A percentile compares a stretch with the other conserved stretches of the same genome.
These are phyloP conservation scores for Acrocalymma vagum DNA, from an alignment of 2,329 filamentous ascomycete species.

Conservation along the genomic window DNA sequence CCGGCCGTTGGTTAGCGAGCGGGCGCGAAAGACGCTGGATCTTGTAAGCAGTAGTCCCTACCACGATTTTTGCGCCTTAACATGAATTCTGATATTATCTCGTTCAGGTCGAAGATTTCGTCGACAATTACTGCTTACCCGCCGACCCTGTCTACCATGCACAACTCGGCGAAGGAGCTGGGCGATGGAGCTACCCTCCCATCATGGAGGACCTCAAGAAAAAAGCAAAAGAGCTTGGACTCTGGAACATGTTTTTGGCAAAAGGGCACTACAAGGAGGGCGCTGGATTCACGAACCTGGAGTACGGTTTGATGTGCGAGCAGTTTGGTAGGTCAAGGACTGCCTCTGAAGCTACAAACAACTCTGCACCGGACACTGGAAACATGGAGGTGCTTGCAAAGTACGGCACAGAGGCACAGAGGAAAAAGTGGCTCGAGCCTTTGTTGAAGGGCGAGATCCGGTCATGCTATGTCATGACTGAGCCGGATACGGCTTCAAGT, in stretches of 20 bases:
- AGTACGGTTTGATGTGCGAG: conserved; percentile 98
- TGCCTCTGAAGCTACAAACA: conserved; percentile 77
- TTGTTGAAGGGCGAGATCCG: conserved; percentile 83
- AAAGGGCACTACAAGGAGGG: conserved; percentile 93
- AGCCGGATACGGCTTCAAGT: conserved; percentile 82
- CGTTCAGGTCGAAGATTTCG: conserved; percentile 81
- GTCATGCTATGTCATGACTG: conserved; percentile 90
- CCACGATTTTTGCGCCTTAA: background rate
- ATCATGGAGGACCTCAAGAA: conserved; percentile 88
- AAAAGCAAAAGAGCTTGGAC: conserved; percentile 79
- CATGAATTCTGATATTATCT: conserved; percentile 8
- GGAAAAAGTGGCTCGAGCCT: conserved; percentile 80
- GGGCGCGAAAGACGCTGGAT: conserved; percentile 82
- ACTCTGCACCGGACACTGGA: conserved; percentile 86
- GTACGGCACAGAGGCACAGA: conserved; percentile 85
- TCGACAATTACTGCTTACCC: conserved; percentile 81
- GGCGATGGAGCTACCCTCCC: conserved; percentile 81
- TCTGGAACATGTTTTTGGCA: conserved; percentile 98
- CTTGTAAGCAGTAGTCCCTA: conserved; percentile 54
- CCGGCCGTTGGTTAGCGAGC: conserved; percentile 75
- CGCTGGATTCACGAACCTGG: conserved; percentile 89
- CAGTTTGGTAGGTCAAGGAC: conserved; percentile 82
- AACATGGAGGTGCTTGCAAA: conserved; percentile 95
- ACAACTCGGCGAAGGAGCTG: conserved; percentile 75
- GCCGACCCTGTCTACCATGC: conserved; percentile 81